Percentiles rank a stretch among this genome's conserved stretches.
Conservation (phyloP, 2,329 filamentous ascomycete species). For the Sclerotinia borealis region DNA sequence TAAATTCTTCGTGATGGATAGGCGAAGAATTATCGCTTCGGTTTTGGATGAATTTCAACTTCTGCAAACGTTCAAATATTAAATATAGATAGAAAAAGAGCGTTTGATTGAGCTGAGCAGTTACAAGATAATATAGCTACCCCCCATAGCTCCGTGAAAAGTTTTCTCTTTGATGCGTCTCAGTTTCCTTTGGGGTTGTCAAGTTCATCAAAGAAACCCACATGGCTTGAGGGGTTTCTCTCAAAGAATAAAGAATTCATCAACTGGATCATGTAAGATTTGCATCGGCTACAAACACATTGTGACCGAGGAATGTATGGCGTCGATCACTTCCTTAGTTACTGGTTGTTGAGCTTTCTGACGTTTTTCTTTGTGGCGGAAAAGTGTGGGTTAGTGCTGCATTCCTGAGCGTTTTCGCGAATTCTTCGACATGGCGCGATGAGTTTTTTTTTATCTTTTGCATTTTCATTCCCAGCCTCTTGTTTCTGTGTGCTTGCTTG, state of each 20-base stretch:
- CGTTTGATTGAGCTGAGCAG: not conserved
- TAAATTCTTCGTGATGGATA: conserved; percentile 11
- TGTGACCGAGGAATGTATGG: conserved; percentile 8
- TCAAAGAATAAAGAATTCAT: not conserved
- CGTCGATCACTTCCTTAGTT: not conserved
- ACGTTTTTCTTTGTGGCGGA: not conserved
- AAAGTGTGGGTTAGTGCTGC: not conserved
- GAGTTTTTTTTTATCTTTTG: not conserved
- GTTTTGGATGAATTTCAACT: not conserved
- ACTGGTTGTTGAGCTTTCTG: not conserved
- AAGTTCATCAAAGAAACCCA: not conserved
- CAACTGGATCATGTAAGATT: not conserved
- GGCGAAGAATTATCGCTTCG: not conserved
- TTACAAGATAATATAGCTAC: not conserved
- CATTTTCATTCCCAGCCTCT: not conserved
- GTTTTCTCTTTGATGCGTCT: not conserved
- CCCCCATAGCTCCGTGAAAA: not conserved
- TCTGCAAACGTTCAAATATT: conserved; percentile 10
- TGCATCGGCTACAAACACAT: conserved; percentile 7
- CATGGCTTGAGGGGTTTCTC: not conserved
- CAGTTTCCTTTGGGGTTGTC: not conserved
- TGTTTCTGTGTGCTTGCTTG: not conserved
- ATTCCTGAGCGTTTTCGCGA: conserved; percentile 2
- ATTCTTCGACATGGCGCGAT: not conserved
- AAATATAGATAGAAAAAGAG: not conserved